A percentile compares a stretch with the other conserved stretches of the same genome.
These are phyloP conservation scores for Leccinum sublutescens DNA, from an alignment of 768 basidiomycete species.

Conservation along the genomic window DNA sequence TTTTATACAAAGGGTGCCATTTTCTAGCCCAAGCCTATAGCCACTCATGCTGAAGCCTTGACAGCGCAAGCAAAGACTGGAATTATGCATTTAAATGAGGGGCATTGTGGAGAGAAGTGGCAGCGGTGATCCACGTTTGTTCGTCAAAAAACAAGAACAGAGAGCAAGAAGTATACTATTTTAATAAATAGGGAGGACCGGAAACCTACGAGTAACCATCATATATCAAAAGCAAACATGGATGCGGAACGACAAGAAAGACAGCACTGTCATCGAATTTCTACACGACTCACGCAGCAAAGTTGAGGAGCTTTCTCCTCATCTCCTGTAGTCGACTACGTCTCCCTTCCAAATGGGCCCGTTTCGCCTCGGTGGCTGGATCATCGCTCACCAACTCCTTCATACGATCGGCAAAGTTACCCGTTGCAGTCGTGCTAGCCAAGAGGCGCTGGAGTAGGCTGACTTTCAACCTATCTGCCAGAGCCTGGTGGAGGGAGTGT, in stretches of 20 bases:
- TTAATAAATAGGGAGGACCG: no score
- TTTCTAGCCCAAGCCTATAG: no score
- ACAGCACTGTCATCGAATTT: not conserved
- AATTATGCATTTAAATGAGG: no score
- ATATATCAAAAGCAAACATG: not conserved
- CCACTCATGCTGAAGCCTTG: no score
- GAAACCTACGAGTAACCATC: not conserved
- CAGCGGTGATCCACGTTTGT: no score
- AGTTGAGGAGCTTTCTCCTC: constrained; percentile 34
- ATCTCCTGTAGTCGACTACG: constrained; percentile 41
- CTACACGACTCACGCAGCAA: constrained; percentile 17
- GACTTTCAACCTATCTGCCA: constrained; percentile 35
- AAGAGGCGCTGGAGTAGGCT: constrained; percentile 38
- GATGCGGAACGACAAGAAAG: not conserved
- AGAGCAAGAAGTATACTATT: no score
- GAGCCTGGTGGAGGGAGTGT: constrained; percentile 40
- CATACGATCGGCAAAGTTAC: constrained; percentile 32
- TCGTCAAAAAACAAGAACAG: not conserved
- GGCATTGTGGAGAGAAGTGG: not conserved
- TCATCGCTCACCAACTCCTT: constrained; percentile 47
- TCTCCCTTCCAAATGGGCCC: constrained; percentile 34
- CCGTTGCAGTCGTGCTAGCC: constrained; percentile 9
- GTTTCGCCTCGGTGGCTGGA: constrained; percentile 33
- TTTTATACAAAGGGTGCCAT: no score
- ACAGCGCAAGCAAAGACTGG: no score